These are phyloP conservation scores for Pilaira anomala DNA, from an alignment of 192 early-diverging fungal species.

Conservation along the genomic window DNA sequence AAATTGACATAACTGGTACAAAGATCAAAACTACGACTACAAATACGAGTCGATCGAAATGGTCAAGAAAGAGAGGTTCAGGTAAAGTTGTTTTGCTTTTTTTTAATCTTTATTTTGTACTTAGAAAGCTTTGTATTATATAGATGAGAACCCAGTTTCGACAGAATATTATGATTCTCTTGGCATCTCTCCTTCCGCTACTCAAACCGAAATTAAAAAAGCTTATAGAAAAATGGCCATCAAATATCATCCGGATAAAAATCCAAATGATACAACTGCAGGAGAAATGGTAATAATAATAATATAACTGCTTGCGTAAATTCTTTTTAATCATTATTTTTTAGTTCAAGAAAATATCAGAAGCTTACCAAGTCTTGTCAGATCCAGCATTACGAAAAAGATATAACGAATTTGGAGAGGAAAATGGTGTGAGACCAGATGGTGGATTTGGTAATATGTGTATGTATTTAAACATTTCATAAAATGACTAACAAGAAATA, in stretches of 20 bases:
- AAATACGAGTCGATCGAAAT: slow-evolving; percentile 8
- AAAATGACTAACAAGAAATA: background rate
- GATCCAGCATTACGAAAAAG: slow-evolving; percentile 81
- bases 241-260: slow-evolving; percentile 92
- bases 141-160: slow-evolving; percentile 73
- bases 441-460: slow-evolving; percentile 55
- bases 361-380: slow-evolving; percentile 95
- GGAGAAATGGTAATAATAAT: slow-evolving; percentile 24
- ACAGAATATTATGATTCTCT: slow-evolving; percentile 91
- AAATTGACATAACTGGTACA: slow-evolving; percentile 39
- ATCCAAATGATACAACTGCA: slow-evolving; percentile 28
- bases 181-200: slow-evolving; percentile 70
- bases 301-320: background rate
- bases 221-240: slow-evolving; percentile 83
- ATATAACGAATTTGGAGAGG: slow-evolving; percentile 87
- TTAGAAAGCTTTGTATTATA: background rate
- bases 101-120: slow-evolving; percentile 42
- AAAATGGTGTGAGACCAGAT: slow-evolving; percentile 57
- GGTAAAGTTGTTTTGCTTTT: slow-evolving; percentile 14
- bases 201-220: slow-evolving; percentile 87
- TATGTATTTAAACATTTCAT: too few species aligned
- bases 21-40: slow-evolving; percentile 22
- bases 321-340: background rate
- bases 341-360: slow-evolving; percentile 92
- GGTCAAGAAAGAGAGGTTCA: slow-evolving; percentile 31